Percentiles rank a stretch among this genome's conserved stretches.
phyloP scores from a whole-genome alignment of 192 early-diverging fungal genomes.

The Podila epigama region DNA sequence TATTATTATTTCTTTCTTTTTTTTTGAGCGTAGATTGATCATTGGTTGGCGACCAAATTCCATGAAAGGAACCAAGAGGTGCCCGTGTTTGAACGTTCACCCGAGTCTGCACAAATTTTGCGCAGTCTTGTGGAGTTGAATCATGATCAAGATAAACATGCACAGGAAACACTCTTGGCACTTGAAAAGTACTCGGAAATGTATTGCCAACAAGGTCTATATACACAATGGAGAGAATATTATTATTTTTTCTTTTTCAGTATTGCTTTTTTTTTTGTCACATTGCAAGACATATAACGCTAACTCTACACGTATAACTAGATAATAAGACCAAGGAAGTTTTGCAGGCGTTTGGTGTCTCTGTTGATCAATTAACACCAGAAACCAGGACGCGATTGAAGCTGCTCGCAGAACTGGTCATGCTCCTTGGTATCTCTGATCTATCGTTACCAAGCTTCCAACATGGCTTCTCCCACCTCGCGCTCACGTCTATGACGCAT shows the following conservation, averaged over 20 bases:
- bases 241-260: background rate
- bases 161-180: background rate
- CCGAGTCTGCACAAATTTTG: background rate
- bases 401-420: slow-evolving; percentile 19
- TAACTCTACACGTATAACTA: background rate
- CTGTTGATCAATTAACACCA: background rate
- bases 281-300: background rate
- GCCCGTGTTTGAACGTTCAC: slow-evolving; percentile 29
- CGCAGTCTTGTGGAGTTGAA: slow-evolving; percentile 15
- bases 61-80: background rate
- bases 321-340: slow-evolving; percentile 20
- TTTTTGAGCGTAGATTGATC: slow-evolving; percentile 35
- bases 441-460: slow-evolving; percentile 9
- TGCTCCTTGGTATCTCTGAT: slow-evolving; percentile 22
- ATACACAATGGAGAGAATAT: background rate
- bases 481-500: background rate
- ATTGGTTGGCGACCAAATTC: slow-evolving; percentile 24
- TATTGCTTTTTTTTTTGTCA: no score
- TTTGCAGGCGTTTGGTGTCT: slow-evolving; percentile 8
- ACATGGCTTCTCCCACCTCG: slow-evolving; percentile 9
- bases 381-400: background rate
- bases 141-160: slow-evolving; percentile 10
- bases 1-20: no score
- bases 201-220: slow-evolving; percentile 17
- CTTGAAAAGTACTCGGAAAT: background rate